Evolutionary conservation across 768 basidiomycete species (phyloP).

Genomic region (Coprinellus aureogranulatus): DNA sequence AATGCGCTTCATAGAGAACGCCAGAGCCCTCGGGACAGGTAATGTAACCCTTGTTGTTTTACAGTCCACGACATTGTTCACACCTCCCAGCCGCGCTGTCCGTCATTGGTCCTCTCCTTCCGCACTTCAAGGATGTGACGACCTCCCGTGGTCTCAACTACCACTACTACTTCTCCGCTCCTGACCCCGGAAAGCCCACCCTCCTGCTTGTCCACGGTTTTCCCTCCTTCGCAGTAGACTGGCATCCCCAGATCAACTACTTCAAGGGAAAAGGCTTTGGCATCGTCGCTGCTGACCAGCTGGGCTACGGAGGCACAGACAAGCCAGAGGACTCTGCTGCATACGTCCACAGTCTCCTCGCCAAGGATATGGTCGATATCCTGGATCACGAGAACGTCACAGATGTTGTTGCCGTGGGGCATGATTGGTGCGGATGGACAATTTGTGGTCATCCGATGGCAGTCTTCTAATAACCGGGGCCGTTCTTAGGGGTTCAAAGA

Average conservation of each 20-base stretch:
- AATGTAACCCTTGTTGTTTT: too few species aligned
- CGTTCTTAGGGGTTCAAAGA: constrained; percentile 32
- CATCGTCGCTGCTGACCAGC: constrained; percentile 48
- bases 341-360: constrained; percentile 34
- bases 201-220: too few species aligned
- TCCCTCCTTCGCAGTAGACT: constrained; percentile 39
- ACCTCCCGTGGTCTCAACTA: too few species aligned
- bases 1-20: too few species aligned
- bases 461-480: background rate
- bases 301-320: constrained; percentile 51
- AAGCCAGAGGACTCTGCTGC: constrained; percentile 37
- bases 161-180: too few species aligned
- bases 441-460: background rate
- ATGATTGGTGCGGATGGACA: constrained; percentile 38
- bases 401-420: constrained; percentile 37
- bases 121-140: too few species aligned
- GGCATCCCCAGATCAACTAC: constrained; percentile 38
- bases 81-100: too few species aligned
- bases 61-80: too few species aligned
- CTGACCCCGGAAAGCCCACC: too few species aligned
- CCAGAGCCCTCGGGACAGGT: too few species aligned
- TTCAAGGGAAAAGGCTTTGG: constrained; percentile 40
- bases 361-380: constrained; percentile 40
- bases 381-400: constrained; percentile 34
- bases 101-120: too few species aligned